Evolutionary conservation across 2,329 filamentous ascomycete genomes (phyloP).

Genomic region (Aureobasidium sp.): DNA sequence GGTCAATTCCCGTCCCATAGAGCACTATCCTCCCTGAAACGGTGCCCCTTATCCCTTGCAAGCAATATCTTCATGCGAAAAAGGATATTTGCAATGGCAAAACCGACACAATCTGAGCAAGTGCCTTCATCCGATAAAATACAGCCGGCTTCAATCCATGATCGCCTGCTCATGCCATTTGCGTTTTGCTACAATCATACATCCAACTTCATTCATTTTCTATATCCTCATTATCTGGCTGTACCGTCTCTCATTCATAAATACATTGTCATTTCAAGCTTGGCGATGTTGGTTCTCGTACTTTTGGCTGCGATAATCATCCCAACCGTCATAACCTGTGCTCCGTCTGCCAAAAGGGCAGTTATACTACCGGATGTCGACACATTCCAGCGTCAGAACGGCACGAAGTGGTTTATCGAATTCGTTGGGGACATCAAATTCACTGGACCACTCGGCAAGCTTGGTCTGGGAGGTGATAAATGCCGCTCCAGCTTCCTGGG

Average conservation of each 20-base stretch:
- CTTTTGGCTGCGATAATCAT: not conserved
- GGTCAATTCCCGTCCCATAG: too few species aligned
- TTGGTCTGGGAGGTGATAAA: slow-evolving; percentile 12
- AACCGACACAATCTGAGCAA: too few species aligned
- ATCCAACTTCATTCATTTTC: not conserved
- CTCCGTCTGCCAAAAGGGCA: not conserved
- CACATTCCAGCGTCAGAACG: not conserved
- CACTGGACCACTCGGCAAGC: not conserved
- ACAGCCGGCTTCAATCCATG: too few species aligned
- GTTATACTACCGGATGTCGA: not conserved
- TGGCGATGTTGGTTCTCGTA: not conserved
- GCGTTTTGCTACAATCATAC: not conserved
- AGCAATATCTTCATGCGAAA: too few species aligned
- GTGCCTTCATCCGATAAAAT: too few species aligned
- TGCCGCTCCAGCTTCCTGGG: slow-evolving; percentile 12
- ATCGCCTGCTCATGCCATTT: not conserved
- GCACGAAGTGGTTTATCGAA: slow-evolving; percentile 3
- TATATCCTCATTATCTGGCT: not conserved
- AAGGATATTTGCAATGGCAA: too few species aligned
- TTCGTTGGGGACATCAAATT: slow-evolving; percentile 11
- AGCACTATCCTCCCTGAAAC: too few species aligned
- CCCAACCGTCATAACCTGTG: not conserved
- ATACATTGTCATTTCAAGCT: not conserved
- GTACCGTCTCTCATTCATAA: not conserved
- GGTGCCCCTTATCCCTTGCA: too few species aligned